Evolutionary conservation across 2,329 filamentous ascomycete genomes (phyloP).

Genomic region (Beauveria bassiana): DNA sequence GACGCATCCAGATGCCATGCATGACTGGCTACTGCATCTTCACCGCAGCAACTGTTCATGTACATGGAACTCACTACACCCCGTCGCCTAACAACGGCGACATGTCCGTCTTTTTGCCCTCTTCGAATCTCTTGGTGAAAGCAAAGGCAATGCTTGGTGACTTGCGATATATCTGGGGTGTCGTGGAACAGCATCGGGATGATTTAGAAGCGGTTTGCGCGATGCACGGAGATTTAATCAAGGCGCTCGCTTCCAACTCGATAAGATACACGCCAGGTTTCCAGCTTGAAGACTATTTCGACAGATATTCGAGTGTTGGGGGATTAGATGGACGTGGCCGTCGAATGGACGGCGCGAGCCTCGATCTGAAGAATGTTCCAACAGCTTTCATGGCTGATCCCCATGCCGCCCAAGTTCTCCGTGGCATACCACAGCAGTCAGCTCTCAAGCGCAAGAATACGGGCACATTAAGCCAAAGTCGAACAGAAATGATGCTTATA

Average conservation of each 20-base stretch:
- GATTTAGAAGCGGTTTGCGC: slow-evolving; percentile 70
- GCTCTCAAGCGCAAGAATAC: slow-evolving; percentile 44
- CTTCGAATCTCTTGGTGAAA: slow-evolving; percentile 62
- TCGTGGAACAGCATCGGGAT: slow-evolving; percentile 71
- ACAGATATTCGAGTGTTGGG: slow-evolving; percentile 59
- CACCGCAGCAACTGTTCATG: slow-evolving; percentile 80
- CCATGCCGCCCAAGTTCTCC: slow-evolving; percentile 41
- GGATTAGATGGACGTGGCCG: slow-evolving; percentile 51
- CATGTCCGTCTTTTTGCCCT: slow-evolving; percentile 55
- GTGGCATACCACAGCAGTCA: slow-evolving; percentile 32
- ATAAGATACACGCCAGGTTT: slow-evolving; percentile 73
- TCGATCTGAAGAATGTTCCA: slow-evolving; percentile 60
- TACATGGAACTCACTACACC: slow-evolving; percentile 77
- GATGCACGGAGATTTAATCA: slow-evolving; percentile 74
- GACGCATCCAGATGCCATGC: slow-evolving; percentile 73
- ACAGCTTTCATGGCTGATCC: slow-evolving; percentile 53
- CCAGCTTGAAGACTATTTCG: slow-evolving; percentile 81
- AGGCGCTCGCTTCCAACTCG: slow-evolving; percentile 54
- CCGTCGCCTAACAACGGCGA: slow-evolving; percentile 39
- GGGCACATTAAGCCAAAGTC: slow-evolving; percentile 28
- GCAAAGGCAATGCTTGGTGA: slow-evolving; percentile 77
- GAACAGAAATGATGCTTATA: slow-evolving; percentile 30
- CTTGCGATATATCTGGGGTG: slow-evolving; percentile 67
- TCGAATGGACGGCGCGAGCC: slow-evolving; percentile 65
- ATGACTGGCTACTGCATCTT: slow-evolving; percentile 83